Base-by-base conservation (phyloP, 805 yeast genomes). In the Ogataea wickerhamii region DNA sequence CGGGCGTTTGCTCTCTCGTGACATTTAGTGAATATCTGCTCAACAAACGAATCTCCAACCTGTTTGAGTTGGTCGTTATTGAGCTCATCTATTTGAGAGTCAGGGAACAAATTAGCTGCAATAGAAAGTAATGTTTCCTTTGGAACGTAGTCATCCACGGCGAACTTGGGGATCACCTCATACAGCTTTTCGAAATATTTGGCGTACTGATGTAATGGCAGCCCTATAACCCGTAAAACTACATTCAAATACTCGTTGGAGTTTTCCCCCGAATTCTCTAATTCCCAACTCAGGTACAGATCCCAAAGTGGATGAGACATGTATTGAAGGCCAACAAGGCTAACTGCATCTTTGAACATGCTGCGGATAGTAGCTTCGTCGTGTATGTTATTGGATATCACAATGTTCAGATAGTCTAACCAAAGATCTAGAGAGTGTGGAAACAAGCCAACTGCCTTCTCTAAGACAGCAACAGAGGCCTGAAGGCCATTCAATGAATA, bases 131-230 rank as follows among this genome's bases (percentile, higher is more conserved):
- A 39, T 5, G 48, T 51, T 2, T 49, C 58, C 4, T 46, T 42
- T 2, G 61, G 47, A 1, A 66, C 57, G 18, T 66, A 40, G 34
- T 61, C 66, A 6, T 49, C 47, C 3, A 64, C 45, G 38, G 64
- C 36, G 53, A 63, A 63, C 21, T 59, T 53, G 34, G 66, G 63
- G 43, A 56, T 53, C 43, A 67, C 45, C 45, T 66, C 66, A 43
- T 64, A 51, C 53, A 77, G 60, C 52, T 68, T 55, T 64, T 67
- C 78, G 52, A 76, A 84, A 57, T 82, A 91, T 46, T 74, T 78
- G 0, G 96, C 82, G 57, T 87, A 89, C 52, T 88, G 95, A 60
- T 91, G 91, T 31, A 91, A 61, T 0, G 98, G 98, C 2, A 85
- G 66, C 28, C 55, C 54, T 27, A 78, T 58, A 32, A 80, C 60